Evolutionary conservation across 2,329 filamentous ascomycete species (phyloP), one percentile per base, ranked within the genome.

Genomic region (Bipolaris gigantea): DNA sequence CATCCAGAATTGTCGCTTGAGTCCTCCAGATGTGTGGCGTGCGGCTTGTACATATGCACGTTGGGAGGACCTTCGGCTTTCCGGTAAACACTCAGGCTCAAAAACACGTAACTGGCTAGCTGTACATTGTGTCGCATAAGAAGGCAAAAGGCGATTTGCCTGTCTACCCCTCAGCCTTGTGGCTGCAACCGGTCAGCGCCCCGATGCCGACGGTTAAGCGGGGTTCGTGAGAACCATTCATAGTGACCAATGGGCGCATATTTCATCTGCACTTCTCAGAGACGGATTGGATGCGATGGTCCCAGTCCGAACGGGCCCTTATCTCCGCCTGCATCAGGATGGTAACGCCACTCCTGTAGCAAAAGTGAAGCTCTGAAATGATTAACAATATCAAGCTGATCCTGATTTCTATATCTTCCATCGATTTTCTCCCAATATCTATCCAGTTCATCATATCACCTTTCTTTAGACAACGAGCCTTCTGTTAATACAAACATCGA

Each of bases 101-200:
- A 40, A 44, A 21, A 23, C 34, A 30, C 21, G 6, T 42, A 36
- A 15, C 23, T 49, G 53, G 36, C 27, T 45, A 30, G 53, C 53
- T 40, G 33, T 19, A 40, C 23, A 35, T 11, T 33, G 30, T 16
- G 39, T 50, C 33, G 45, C 56, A 25, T 44, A 45, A 46, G 18
- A 45, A 48, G 46, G 53, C 40, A 48, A 34, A 40, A 43, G 38
- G 34, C 25, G 39, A 45, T 61, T 58, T 62, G 62, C 62, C 58
- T 62, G 49, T 33, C 55, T 55, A 48, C 35, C 38, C 35, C 27
- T 38, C 39, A 41, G 53, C 48, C 53, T 48, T 23, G 57, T 60
- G 60, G 64, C 64, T 61, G 50, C 45, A 35, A 57, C 63, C 65
- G 63, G 65, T 66, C 49, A 67, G 51, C 35, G 23, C 18, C 18